phyloP scores from a whole-genome alignment of 83 land plant genomes.

The Picea abies region DNA sequence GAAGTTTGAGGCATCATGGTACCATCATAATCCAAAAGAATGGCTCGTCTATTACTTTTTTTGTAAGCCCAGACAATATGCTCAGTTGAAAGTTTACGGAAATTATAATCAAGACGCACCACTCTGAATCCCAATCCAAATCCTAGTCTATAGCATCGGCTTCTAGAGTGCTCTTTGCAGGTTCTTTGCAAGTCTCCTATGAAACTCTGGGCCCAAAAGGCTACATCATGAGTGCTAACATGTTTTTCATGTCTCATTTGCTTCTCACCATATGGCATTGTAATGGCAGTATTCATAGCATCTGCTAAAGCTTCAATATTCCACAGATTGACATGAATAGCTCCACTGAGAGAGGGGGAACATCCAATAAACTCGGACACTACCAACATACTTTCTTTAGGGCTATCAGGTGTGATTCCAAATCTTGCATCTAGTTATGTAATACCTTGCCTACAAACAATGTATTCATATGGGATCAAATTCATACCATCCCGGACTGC shows the following conservation, averaged over 20 bases:
- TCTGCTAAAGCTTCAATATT: not conserved
- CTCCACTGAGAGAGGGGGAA: conserved; percentile 6
- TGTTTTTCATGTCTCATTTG: too few relatives aligned
- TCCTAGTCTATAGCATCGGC: conserved; percentile 16
- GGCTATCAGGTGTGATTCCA: not conserved
- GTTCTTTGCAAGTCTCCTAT: conserved; percentile 22
- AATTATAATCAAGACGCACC: conserved; percentile 17
- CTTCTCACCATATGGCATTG: too few relatives aligned
- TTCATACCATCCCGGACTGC: too few relatives aligned
- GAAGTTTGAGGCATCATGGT: conserved; percentile 44
- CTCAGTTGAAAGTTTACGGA: conserved; percentile 22
- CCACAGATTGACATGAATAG: conserved; percentile 24
- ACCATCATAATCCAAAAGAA: conserved; percentile 39
- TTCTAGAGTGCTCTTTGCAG: conserved; percentile 14
- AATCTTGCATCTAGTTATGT: too few relatives aligned
- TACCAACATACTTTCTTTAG: conserved; percentile 20
- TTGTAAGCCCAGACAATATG: conserved; percentile 22
- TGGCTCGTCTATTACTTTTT: conserved; percentile 24
- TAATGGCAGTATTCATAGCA: too few relatives aligned
- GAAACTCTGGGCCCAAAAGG: conserved; percentile 28
- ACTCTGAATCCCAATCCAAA: conserved; percentile 27
- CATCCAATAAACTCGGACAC: not conserved
- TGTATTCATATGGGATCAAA: conserved; percentile 17
- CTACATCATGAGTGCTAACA: conserved; percentile 25
- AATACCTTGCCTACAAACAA: conserved; percentile 26